These are phyloP conservation scores for Monosporascus ibericus DNA, from an alignment of 2,329 filamentous ascomycete genomes.

Conservation along the genomic window DNA sequence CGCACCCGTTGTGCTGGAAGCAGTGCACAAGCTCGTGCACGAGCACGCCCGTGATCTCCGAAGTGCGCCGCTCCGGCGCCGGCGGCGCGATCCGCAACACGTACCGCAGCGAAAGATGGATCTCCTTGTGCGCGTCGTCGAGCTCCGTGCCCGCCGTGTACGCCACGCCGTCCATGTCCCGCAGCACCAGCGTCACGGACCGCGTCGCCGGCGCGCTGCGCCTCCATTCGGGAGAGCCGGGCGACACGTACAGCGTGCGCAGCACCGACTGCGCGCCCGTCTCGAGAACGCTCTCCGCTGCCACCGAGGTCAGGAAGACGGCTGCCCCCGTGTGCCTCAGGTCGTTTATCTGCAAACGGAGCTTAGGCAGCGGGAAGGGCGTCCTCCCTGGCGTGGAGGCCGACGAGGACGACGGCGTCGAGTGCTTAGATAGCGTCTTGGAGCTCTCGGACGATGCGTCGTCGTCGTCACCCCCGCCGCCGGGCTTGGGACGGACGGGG, in stretches of 20 bases:
- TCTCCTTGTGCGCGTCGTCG: conserved; percentile 85
- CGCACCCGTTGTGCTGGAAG: conserved; percentile 67
- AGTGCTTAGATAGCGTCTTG: not conserved
- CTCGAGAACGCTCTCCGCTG: conserved; percentile 56
- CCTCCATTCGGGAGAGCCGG: conserved; percentile 31
- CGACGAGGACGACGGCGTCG: not conserved
- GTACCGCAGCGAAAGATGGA: conserved; percentile 79
- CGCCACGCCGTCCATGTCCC: conserved; percentile 76
- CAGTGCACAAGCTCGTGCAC: conserved; percentile 94
- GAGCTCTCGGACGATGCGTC: not conserved
- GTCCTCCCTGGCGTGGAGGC: conserved; percentile 3
- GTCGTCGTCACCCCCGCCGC: not conserved
- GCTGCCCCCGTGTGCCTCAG: conserved; percentile 53
- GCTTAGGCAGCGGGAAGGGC: conserved; percentile 42
- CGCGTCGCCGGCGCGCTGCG: conserved; percentile 54
- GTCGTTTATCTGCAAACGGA: conserved; percentile 55
- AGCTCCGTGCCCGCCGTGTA: conserved; percentile 79
- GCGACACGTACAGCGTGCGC: conserved; percentile 60
- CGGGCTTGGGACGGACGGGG: conserved; percentile 8
- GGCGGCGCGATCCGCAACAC: conserved; percentile 44
- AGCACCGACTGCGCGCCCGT: conserved; percentile 63
- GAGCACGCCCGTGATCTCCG: conserved; percentile 76
- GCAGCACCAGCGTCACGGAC: conserved; percentile 77
- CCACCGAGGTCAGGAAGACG: conserved; percentile 61
- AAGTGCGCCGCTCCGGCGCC: conserved; percentile 31